phyloP scores from a whole-genome alignment of 192 early-diverging fungal genomes.

The Coemansia aciculifera region DNA sequence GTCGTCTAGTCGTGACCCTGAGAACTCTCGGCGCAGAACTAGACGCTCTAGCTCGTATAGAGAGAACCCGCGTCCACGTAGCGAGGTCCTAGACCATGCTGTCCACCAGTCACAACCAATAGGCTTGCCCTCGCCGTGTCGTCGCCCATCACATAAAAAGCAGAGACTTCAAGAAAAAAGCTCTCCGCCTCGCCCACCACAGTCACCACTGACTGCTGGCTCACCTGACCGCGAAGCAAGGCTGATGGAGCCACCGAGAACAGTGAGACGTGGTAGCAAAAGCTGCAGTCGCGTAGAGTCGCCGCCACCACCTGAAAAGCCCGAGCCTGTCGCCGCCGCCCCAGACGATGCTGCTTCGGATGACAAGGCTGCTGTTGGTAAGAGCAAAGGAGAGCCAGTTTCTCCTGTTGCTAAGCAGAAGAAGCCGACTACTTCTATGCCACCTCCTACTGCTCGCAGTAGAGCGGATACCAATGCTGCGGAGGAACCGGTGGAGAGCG shows the following conservation, averaged over 20 bases:
- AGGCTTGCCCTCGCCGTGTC: background rate
- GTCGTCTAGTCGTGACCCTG: background rate
- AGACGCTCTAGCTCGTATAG: slow-evolving; percentile 5
- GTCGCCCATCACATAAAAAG: background rate
- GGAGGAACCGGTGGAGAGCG: slow-evolving; percentile 10
- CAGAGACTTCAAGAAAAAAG: background rate
- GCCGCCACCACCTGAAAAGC: background rate
- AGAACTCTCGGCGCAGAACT: background rate
- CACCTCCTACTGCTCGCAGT: background rate
- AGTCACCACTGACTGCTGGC: background rate
- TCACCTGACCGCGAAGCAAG: background rate
- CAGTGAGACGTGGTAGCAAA: background rate
- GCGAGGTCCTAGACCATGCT: background rate
- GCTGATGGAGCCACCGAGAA: slow-evolving; percentile 4
- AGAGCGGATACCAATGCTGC: background rate
- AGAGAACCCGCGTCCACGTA: background rate
- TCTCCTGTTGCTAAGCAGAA: background rate
- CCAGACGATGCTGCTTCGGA: background rate
- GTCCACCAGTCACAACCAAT: slow-evolving; percentile 1
- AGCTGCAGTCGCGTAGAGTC: background rate
- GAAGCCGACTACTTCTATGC: background rate
- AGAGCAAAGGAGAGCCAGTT: background rate
- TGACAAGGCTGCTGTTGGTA: background rate
- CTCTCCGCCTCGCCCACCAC: background rate
- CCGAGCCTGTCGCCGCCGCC: background rate